Base-by-base conservation (phyloP, 345 rosid species). In the Excoecaria agallocha region DNA sequence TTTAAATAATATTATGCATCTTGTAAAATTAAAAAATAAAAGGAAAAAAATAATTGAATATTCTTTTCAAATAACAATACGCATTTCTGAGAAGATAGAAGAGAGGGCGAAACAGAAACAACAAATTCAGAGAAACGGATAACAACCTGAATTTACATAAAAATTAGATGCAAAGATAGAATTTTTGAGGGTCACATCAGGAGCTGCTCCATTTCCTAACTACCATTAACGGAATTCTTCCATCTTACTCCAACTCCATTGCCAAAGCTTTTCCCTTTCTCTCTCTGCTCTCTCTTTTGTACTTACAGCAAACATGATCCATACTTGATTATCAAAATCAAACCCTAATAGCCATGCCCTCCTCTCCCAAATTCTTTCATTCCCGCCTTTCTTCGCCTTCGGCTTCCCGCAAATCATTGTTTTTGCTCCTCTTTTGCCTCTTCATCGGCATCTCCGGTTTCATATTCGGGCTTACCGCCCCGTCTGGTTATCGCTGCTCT, bases 361-460 rank as follows among this genome's bases (percentile, higher is more conserved):
- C 90, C 3, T 89, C 93, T 57, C 93, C 97, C 15, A 91, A 92
- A 73, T 71, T 79, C 54, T 85, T 90, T 76, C 76, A 85, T 71
- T 82, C 87, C 68, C 91, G 89, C 24, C 73, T 82, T 64, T 74
- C 79, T 51, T 9, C 58, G 38, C 37, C 78, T 39, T 35, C 82
- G 35, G 64, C 72, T 67, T 55, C 81, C 12, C 89, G 88, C 79
- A 84, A 88, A 80, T 86, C 96, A 16, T 76, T 86, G 48, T 37
- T 83, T 75, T 30, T 92, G 38, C 63, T 87, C 69, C 74, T 88
- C 73, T 76, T 64, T 72, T 86, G 84, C 80, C 73, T 90, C 74
- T 62, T 87, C 72, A 82, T 92, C 58, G 93, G 95, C 39, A 25
- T 90, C 72, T 69, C 83, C 79, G 97, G 96, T 24, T 87, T 90